These are phyloP conservation scores for Lepidium sativum DNA, from an alignment of 345 rosid genomes.

Conservation along the genomic window DNA sequence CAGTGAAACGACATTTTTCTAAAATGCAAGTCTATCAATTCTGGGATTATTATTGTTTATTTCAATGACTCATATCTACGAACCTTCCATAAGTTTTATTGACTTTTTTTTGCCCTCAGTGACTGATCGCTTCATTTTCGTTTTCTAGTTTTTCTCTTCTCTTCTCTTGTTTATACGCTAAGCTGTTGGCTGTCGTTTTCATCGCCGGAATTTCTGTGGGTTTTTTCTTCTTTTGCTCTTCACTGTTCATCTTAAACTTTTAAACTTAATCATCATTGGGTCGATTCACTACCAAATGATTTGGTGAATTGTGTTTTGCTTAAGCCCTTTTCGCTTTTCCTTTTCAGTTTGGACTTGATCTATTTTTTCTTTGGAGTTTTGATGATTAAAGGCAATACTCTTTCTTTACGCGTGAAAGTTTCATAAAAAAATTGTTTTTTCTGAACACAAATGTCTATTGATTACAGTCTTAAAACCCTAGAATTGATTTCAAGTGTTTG, in stretches of 20 bases:
- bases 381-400: not conserved
- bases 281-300: not conserved
- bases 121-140: not conserved
- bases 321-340: not conserved
- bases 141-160: not conserved
- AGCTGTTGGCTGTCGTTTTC: conserved; percentile 1
- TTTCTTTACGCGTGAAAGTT: not conserved
- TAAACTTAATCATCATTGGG: conserved; percentile 3
- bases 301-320: not conserved
- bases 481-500: not conserved
- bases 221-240: not conserved
- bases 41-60: not conserved
- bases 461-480: conserved; percentile 2
- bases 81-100: conserved; percentile 7
- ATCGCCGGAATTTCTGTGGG: conserved; percentile 7
- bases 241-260: not conserved
- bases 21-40: not conserved
- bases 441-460: conserved; percentile 1
- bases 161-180: conserved; percentile 2
- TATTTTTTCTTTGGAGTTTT: not conserved
- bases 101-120: not conserved
- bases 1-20: not conserved
- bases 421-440: not conserved
- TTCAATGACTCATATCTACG: not conserved
- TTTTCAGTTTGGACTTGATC: not conserved